Evolutionary conservation across 2,329 filamentous ascomycete genomes (phyloP), one percentile per base, ranked within the genome.

Genomic region (Lasiodiplodia sp.): DNA sequence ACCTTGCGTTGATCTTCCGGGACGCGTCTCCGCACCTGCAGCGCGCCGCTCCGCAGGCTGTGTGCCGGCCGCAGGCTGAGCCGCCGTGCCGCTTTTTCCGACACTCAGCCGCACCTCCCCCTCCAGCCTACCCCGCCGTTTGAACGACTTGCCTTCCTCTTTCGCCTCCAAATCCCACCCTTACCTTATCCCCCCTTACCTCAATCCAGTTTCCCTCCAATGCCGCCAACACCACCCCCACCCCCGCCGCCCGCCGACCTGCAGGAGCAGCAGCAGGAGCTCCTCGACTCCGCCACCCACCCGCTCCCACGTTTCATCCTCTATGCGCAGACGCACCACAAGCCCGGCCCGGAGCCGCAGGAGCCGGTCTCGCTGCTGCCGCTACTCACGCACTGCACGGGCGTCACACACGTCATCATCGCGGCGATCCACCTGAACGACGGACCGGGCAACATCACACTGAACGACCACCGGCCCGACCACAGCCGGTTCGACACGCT

Each of bases 351-450:
- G 11, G 44, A 47, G 14, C 37, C 67, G 21, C 82, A 84, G 64
- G 82, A 81, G 38, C 86, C 87, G 71, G 84, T 90, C 70, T 89
- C 88, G 6, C 82, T 91, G 70, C 82, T 90, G 0, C 89, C 89
- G 0, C 82, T 91, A 52, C 77, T 89, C 66, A 83, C 83, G 51
- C 83, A 88, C 70, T 82, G 85, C 71, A 89, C 88, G 5, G 86
- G 87, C 10, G 80, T 89, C 62, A 97, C 94, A 0, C 94, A 97
- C 80, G 85, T 97, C 69, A 94, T 97, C 73, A 82, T 97, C 60
- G 93, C 92, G 6, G 94, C 94, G 14, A 88, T 97, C 69, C 94
- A 97, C 79, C 82, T 97, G 73, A 94, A 96, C 78, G 83, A 83
- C 44, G 84, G 86, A 6, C 88, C 92, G 0, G 84, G 84, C 10